A percentile compares a stretch with the other conserved stretches of the same genome.
These are phyloP conservation scores for Sporothrix euskadiensis DNA, from an alignment of 2,329 filamentous ascomycete genomes.

Conservation along the genomic window DNA sequence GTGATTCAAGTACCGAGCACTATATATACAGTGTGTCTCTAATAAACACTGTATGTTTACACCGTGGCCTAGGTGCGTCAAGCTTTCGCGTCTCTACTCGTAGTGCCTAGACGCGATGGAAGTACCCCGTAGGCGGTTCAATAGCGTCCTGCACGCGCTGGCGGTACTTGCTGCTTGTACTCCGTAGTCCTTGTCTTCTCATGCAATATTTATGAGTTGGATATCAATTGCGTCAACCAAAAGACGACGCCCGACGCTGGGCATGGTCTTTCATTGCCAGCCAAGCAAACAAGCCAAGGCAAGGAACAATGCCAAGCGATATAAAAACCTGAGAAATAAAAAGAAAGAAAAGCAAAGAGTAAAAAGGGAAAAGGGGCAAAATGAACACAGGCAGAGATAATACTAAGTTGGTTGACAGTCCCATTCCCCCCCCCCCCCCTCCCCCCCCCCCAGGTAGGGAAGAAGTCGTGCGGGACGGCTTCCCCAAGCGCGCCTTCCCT, in stretches of 20 bases:
- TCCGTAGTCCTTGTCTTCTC: neutral
- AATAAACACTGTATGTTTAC: neutral
- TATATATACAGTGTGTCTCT: neutral
- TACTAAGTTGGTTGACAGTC: neutral
- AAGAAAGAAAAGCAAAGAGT: neutral
- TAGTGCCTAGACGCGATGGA: neutral
- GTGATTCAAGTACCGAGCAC: too few species aligned
- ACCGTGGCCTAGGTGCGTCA: slow-evolving; percentile 11
- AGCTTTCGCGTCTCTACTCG: neutral
- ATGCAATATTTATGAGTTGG: neutral
- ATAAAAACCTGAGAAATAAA: neutral
- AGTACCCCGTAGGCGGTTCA: slow-evolving; percentile 3
- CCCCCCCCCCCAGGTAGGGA: too few species aligned
- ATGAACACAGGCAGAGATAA: too few species aligned
- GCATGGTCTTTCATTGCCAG: neutral
- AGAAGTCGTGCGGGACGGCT: slow-evolving; percentile 14
- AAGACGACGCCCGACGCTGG: neutral
- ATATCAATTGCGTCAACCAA: neutral
- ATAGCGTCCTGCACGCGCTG: neutral
- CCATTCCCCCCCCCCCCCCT: too few species aligned
- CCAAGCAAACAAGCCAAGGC: neutral
- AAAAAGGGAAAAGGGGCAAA: neutral
- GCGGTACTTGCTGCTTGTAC: neutral
- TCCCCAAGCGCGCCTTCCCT: slow-evolving; percentile 11
- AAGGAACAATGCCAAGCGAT: neutral